Conservation (phyloP, 352 stramenopile species). For the Phytophthora megakarya region DNA sequence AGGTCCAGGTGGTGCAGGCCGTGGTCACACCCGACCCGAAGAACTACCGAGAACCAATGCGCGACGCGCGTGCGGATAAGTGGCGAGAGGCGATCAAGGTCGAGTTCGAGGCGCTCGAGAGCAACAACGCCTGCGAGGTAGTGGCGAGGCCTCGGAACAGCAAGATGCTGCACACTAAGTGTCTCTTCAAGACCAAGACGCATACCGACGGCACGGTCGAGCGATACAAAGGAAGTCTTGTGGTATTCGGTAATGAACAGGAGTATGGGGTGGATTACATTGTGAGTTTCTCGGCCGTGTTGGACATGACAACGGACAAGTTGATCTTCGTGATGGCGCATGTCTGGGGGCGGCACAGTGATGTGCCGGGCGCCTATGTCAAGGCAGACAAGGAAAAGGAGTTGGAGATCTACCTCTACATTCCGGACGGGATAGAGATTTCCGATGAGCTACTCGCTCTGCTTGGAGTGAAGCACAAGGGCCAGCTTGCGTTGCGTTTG, state of each 20-base stretch:
- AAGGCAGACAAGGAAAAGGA: slow-evolving; percentile 10
- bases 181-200: slow-evolving; percentile 39
- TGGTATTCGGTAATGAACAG: no score
- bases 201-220: slow-evolving; percentile 22
- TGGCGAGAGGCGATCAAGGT: slow-evolving; percentile 3
- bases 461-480: background rate
- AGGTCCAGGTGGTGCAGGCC: no score
- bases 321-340: background rate
- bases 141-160: background rate
- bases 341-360: background rate
- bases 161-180: slow-evolving; percentile 26
- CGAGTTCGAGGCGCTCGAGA: slow-evolving; percentile 12
- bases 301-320: no score
- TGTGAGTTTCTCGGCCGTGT: no score
- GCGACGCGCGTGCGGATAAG: no score
- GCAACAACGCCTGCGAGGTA: slow-evolving; percentile 2
- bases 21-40: no score
- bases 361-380: background rate
- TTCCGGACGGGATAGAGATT: background rate
- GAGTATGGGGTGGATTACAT: no score
- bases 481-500: background rate
- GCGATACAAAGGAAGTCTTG: slow-evolving; percentile 14
- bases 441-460: background rate
- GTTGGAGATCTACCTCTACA: slow-evolving; percentile 2
- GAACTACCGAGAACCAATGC: no score